Evolutionary conservation across 805 yeast genomes (phyloP), one percentile per base, ranked within the genome.

Genomic region (Candida silvatica): DNA sequence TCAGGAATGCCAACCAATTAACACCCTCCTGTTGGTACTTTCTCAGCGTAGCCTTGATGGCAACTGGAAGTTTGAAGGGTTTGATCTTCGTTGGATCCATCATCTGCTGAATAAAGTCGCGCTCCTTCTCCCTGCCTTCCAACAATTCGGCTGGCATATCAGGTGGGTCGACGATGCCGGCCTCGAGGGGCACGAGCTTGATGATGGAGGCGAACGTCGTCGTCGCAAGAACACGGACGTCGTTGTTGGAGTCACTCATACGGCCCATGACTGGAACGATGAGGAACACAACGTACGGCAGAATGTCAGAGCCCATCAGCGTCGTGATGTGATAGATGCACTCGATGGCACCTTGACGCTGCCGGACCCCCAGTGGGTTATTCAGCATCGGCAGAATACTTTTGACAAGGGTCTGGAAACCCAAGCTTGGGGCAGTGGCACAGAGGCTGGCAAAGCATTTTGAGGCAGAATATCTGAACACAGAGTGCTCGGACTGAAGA

Each of bases 1-100:
- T 92, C 50, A 92, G 69, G 52, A 92, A 92, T 6, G 95, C 95
- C 36, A 92, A 67, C 99, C 99, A 92, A 55, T 90, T 92, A 26
- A 92, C 94, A 58, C 99, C 99, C 41, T 92, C 97, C 56, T 92
- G 97, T 61, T 92, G 99, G 54, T 92, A 92, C 43, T 84, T 82
- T 54, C 99, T 75, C 43, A 92, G 67, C 1, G 94, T 85, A 0
- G 98, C 98, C 42, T 85, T 83, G 41, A 92, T 86, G 3, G 88
- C 74, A 27, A 92, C 92, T 0, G 98, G 98, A 25, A 94, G 61
- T 34, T 75, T 80, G 54, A 90, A 92, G 0, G 94, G 78, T 47
- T 88, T 74, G 30, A 92, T 83, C 53, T 88, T 87, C 4, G 85
- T 67, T 14, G 95, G 94, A 56, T 92, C 97, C 92, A 92, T 85